Evolutionary conservation across 495 filamentous ascomycete species (phyloP).

Genomic region (Penicillium cinerascens): DNA sequence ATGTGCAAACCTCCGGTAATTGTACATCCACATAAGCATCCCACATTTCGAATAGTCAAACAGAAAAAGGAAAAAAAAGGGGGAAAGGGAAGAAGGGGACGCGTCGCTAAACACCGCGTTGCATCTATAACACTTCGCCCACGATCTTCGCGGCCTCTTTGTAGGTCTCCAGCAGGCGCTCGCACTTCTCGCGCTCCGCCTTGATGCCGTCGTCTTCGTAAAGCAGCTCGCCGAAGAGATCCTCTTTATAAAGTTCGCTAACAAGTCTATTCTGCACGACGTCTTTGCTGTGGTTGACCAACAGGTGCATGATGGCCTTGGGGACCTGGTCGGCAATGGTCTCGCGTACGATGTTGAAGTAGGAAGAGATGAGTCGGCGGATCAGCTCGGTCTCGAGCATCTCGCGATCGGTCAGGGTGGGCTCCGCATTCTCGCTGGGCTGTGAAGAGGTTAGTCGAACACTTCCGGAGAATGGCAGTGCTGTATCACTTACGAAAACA

Average conservation of each 20-base stretch:
- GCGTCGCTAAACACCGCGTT: neutral
- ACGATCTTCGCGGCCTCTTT: conserved; percentile 97
- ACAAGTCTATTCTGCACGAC: conserved; percentile 95
- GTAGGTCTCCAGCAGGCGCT: conserved; percentile 89
- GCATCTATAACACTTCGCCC: conserved; percentile 78
- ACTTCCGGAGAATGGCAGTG: neutral
- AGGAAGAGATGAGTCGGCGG: conserved; percentile 90
- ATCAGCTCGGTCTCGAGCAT: conserved; percentile 97
- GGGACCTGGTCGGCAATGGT: conserved; percentile 97
- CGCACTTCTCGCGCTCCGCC: conserved; percentile 96
- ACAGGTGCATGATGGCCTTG: conserved; percentile 97
- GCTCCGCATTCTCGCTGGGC: conserved; percentile 54
- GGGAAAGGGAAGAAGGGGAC: neutral
- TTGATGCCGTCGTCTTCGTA: conserved; percentile 98
- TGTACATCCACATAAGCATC: conserved; percentile 20
- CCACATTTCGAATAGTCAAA: conserved; percentile 14
- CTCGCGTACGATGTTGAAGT: conserved; percentile 98
- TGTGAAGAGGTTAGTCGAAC: conserved; percentile 15
- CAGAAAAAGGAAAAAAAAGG: conserved; percentile 1
- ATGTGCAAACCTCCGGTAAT: conserved; percentile 21
- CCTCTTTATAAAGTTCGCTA: conserved; percentile 91
- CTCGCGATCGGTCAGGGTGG: conserved; percentile 89
- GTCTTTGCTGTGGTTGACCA: conserved; percentile 97
- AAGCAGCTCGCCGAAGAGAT: conserved; percentile 86
- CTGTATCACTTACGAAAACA: conserved; percentile 53